A percentile compares a stretch with the other conserved stretches of the same genome.
Evolutionary conservation across 176 grass and related monocot species (phyloP).

Genomic region (Areca catechu): DNA sequence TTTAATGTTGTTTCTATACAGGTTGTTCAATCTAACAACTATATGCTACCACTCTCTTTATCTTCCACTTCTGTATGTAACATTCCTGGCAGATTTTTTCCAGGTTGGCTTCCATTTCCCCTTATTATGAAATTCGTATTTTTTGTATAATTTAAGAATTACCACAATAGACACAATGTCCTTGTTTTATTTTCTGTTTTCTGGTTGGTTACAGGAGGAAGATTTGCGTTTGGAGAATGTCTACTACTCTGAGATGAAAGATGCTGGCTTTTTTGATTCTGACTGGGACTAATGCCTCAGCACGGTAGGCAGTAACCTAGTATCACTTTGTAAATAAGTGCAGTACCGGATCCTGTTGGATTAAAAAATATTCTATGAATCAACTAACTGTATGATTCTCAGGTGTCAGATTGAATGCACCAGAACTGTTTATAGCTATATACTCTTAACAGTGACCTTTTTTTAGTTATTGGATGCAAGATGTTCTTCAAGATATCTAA

Average conservation of each 20-base stretch:
- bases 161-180: no score
- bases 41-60: conserved; percentile 95
- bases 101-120: conserved; percentile 43
- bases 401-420: no score
- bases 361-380: no score
- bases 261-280: conserved; percentile 95
- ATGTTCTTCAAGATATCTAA: no score
- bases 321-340: no score
- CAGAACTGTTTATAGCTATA: no score
- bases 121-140: background rate
- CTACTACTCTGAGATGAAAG: conserved; percentile 99
- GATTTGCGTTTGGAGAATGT: conserved; percentile 91
- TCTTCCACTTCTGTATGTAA: conserved; percentile 82
- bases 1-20: conserved; percentile 29
- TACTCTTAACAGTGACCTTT: no score
- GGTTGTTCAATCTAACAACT: conserved; percentile 75
- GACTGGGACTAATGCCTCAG: conserved; percentile 70
- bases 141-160: background rate
- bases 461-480: no score
- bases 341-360: no score
- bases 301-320: no score
- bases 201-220: conserved; percentile 58
- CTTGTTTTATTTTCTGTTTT: conserved; percentile 10
- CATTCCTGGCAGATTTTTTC: conserved; percentile 96
- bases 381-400: no score